Percentiles rank a stretch among this genome's conserved stretches.
phyloP scores from a whole-genome alignment of 176 grass and related monocot species.

The Musa beccarii region DNA sequence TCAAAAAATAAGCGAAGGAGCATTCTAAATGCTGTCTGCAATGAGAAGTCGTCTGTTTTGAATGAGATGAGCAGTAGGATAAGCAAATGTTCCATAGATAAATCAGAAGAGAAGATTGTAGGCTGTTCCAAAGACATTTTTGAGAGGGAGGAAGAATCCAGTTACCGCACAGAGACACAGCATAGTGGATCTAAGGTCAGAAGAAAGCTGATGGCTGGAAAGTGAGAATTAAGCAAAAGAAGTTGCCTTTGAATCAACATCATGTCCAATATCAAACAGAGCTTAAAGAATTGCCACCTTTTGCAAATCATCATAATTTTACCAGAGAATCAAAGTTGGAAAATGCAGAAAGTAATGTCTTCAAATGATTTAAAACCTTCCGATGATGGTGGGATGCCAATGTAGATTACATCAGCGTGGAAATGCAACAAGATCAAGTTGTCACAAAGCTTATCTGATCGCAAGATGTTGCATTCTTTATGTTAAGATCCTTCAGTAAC shows the following conservation, averaged over 20 bases:
- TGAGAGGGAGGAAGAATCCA: constrained; percentile 7
- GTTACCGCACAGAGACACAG: neutral
- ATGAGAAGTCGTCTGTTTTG: constrained; percentile 19
- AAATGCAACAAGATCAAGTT: constrained; percentile 73
- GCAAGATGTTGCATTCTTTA: constrained; percentile 49
- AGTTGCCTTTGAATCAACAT: constrained; percentile 44
- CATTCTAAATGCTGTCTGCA: constrained; percentile 6
- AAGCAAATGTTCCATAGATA: constrained; percentile 24
- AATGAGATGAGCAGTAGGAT: constrained; percentile 7
- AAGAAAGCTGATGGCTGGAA: constrained; percentile 23
- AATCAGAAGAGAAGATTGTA: constrained; percentile 19
- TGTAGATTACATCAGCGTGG: constrained; percentile 66
- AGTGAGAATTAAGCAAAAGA: constrained; percentile 63
- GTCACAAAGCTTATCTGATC: constrained; percentile 59
- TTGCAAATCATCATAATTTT: constrained; percentile 23
- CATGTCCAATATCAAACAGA: constrained; percentile 27
- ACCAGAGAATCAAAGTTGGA: constrained; percentile 22
- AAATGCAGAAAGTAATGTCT: constrained; percentile 5
- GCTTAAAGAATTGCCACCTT: constrained; percentile 30
- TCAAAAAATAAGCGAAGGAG: constrained; percentile 44
- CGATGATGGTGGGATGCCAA: constrained; percentile 13
- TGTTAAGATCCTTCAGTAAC: constrained; percentile 32
- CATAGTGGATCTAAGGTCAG: constrained; percentile 5
- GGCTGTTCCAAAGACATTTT: constrained; percentile 14
- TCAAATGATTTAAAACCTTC: constrained; percentile 26